Base-by-base conservation (phyloP, 768 basidiomycete species). In the Phanerochaete sordida region DNA sequence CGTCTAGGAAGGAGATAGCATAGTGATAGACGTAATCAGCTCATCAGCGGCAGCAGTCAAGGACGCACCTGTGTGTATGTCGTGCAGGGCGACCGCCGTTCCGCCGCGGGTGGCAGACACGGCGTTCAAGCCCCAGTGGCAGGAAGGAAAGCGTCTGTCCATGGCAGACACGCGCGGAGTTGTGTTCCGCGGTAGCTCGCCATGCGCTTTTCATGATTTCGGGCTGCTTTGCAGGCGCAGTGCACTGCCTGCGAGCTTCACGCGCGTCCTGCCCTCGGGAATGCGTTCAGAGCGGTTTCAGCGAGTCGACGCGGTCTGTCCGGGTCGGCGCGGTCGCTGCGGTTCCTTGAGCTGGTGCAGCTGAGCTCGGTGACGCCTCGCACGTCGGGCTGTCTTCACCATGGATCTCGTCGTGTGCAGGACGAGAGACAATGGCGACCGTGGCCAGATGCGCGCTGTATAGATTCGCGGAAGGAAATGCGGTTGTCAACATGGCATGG, bases 381-480 rank as follows among this genome's bases (percentile, higher is more conserved):
- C 7, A 43, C 19, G 19, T 43, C 11, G 19, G 39, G 11, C 39
- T 9, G 6, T 33, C 11, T 51, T 51, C 31, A 30, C 50, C 50
- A 51, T 51, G 50, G 50, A 16, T 12, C 30, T 33, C 28, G 28
- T 33, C 19, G 39, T 43, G 39, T 16, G 5, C 39, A 16, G 28
- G 9, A 51, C 26, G 53, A 43, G 35, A 16, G 53, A 39, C 33
- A 43, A 26, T 24, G 53, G 35, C 33, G 53, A 54, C 53, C 24
- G 21, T n/a, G 53, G 13, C 23, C 47, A 48, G 47, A 5, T 48
- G 47, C 27, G 5, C 21, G 5, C 27, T 16, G 50, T 9, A 33
- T 24, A 54, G 35, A 54, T 54, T 48, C 57, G 57, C 57, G 47
- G 57, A 58, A 50, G 57, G 57, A 58, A 58, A 58, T 58, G 50